Base-by-base conservation (phyloP, 495 filamentous ascomycete species). In the Cercophora newfieldiana region DNA sequence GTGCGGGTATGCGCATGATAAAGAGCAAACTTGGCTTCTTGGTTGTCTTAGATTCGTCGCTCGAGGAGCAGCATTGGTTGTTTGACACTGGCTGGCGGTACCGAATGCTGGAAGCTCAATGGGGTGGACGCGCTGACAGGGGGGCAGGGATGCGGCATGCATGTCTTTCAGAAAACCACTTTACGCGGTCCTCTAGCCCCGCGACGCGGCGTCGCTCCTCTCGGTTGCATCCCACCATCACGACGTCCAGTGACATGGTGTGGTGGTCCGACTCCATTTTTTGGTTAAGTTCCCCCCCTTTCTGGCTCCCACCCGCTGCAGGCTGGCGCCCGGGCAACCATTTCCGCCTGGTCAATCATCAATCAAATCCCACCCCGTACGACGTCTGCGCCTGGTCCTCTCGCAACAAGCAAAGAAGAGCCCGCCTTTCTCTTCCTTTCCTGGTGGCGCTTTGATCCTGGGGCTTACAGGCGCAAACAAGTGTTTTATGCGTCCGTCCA, bases 101-200 rank as follows among this genome's bases (percentile, higher is more conserved):
- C 10, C 18, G 10, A 19, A 3, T 53, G 49, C n/a, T 22, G 49
- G 49, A 33, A 30, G 55, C 28, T 57, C 31, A 47, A 47, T 56
- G 63, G n/a, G 44, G 37, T 55, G 33, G 16, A 44, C 28, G 19
- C 6, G 21, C 37, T 51, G 31, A 28, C 26, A 37, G 44, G 65
- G 64, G 60, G 50, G 56, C 70, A 69, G 68, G 68, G 68, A 75
- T 69, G 64, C 37, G 59, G 4, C 37, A 51, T 58, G 44, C 62
- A 67, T 71, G 66, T 65, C 68, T 70, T 62, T 63, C 57, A 44
- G 66, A 61, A 66, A 75, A 76, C 66, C 74, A 76, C 74, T 74
- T 74, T 72, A 76, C 74, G 70, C 74, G 74, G 69, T 57, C 54
- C 54, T 44, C 37, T 65, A 63, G 67, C 65, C 69, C 66, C 69